These are phyloP conservation scores for Amanita muscaria DNA, from an alignment of 768 basidiomycete species.

Conservation along the genomic window DNA sequence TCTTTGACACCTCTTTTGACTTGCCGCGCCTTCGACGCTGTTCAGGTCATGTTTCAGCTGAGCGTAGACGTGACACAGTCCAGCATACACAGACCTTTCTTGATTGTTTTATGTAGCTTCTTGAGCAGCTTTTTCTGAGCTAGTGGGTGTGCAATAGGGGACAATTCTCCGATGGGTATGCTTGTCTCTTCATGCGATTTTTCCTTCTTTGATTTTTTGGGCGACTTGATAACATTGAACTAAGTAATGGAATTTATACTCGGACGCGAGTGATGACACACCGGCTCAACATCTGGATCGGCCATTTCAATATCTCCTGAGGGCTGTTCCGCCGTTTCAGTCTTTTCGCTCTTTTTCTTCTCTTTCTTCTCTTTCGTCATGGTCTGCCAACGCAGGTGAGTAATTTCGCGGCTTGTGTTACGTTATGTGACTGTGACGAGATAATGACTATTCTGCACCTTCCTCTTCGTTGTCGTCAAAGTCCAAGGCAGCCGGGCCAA, in stretches of 20 bases:
- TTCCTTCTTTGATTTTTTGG: slow-evolving; percentile 59
- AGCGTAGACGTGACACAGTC: slow-evolving; percentile 2
- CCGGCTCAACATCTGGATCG: slow-evolving; percentile 25
- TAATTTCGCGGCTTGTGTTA: slow-evolving; percentile 4
- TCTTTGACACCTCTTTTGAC: slow-evolving; percentile 98
- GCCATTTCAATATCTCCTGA: slow-evolving; percentile 46
- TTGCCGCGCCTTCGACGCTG: slow-evolving; percentile 90
- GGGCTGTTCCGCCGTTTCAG: slow-evolving; percentile 25
- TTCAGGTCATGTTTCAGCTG: too few species aligned
- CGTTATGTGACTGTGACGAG: slow-evolving; percentile 12
- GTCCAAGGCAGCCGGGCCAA: neutral
- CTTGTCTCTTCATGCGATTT: slow-evolving; percentile 43
- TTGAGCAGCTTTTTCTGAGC: slow-evolving; percentile 91
- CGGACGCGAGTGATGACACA: slow-evolving; percentile 14
- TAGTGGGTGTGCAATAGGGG: slow-evolving; percentile 89
- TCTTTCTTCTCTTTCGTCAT: slow-evolving; percentile 76
- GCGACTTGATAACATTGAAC: slow-evolving; percentile 23
- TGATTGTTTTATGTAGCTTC: slow-evolving; percentile 91
- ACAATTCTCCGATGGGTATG: slow-evolving; percentile 73
- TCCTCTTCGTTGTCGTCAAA: neutral
- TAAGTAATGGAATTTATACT: neutral
- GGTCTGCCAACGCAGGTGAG: slow-evolving; percentile 32
- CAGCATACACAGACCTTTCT: slow-evolving; percentile 52
- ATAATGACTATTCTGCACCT: neutral
- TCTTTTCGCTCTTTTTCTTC: slow-evolving; percentile 51